Conservation (phyloP, 352 stramenopile species). For the Globisporangium alternatum region DNA sequence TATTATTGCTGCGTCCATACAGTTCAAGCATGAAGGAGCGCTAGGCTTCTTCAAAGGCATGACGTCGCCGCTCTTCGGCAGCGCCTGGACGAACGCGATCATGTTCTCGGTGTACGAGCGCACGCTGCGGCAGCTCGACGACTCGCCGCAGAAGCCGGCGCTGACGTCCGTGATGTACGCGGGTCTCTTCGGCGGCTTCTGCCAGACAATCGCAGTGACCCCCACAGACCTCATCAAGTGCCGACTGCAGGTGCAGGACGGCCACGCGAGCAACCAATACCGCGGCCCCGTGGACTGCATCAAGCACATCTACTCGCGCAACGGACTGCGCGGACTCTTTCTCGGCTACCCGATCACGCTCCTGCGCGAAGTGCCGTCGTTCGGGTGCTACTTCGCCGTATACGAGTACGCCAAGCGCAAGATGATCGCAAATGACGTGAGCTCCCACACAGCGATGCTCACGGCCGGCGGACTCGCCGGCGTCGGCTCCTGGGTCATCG, state of each 20-base stretch:
- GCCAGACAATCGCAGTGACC: constrained; percentile 67
- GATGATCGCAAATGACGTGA: constrained; percentile 57
- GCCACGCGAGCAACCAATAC: constrained; percentile 56
- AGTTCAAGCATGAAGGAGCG: constrained; percentile 68
- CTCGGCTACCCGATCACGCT: constrained; percentile 73
- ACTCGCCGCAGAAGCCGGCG: constrained; percentile 43
- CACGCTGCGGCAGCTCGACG: constrained; percentile 59
- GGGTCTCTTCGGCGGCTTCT: constrained; percentile 70
- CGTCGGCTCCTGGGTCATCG: constrained; percentile 77
- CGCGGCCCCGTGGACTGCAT: constrained; percentile 70
- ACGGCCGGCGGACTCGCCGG: constrained; percentile 73
- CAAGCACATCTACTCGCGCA: constrained; percentile 62
- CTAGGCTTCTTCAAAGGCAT: constrained; percentile 86
- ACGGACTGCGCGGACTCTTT: constrained; percentile 63
- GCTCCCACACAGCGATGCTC: constrained; percentile 70
- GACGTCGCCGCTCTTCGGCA: constrained; percentile 76
- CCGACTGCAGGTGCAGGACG: constrained; percentile 76
- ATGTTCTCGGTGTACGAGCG: constrained; percentile 85
- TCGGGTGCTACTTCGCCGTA: constrained; percentile 80
- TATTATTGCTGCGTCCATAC: neutral
- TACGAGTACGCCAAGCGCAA: constrained; percentile 80
- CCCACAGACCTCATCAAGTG: constrained; percentile 86
- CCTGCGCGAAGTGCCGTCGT: constrained; percentile 77
- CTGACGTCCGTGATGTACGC: constrained; percentile 71
- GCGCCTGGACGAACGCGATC: constrained; percentile 82